Evolutionary conservation across 805 yeast genomes (phyloP).

Genomic region (Saccharomyces paradoxus): DNA sequence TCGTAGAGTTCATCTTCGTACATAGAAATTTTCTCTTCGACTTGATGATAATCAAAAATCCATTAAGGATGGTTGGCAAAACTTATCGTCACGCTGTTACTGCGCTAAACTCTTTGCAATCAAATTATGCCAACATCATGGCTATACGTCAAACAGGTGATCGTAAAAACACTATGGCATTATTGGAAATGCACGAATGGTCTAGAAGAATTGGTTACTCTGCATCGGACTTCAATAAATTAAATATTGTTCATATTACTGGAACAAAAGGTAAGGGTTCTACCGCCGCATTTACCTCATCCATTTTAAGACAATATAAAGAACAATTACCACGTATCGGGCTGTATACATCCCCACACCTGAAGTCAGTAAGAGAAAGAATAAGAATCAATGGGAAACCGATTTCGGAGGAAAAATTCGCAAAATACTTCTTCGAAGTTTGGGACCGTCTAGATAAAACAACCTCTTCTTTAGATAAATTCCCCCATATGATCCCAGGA

Average conservation of each 20-base stretch:
- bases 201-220: slow-evolving; percentile 58
- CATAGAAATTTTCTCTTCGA: not conserved
- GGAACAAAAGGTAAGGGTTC: slow-evolving; percentile 99
- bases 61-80: slow-evolving; percentile 19
- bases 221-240: slow-evolving; percentile 57
- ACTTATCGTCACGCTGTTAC: slow-evolving; percentile 63
- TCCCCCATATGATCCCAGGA: slow-evolving; percentile 67
- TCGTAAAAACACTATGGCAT: slow-evolving; percentile 54
- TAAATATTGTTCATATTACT: slow-evolving; percentile 84
- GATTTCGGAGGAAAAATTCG: slow-evolving; percentile 67
- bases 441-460: slow-evolving; percentile 66
- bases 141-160: slow-evolving; percentile 67
- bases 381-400: slow-evolving; percentile 83
- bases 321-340: slow-evolving; percentile 55
- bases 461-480: slow-evolving; percentile 44
- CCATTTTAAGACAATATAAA: slow-evolving; percentile 61
- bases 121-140: slow-evolving; percentile 85
- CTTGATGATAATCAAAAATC: not conserved
- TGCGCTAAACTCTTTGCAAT: slow-evolving; percentile 78
- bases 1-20: not conserved
- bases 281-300: slow-evolving; percentile 87
- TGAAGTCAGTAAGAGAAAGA: slow-evolving; percentile 87
- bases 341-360: slow-evolving; percentile 92
- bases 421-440: slow-evolving; percentile 86
- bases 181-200: slow-evolving; percentile 85